phyloP scores from a whole-genome alignment of 257 asterid species.

The Cruciata laevipes region DNA sequence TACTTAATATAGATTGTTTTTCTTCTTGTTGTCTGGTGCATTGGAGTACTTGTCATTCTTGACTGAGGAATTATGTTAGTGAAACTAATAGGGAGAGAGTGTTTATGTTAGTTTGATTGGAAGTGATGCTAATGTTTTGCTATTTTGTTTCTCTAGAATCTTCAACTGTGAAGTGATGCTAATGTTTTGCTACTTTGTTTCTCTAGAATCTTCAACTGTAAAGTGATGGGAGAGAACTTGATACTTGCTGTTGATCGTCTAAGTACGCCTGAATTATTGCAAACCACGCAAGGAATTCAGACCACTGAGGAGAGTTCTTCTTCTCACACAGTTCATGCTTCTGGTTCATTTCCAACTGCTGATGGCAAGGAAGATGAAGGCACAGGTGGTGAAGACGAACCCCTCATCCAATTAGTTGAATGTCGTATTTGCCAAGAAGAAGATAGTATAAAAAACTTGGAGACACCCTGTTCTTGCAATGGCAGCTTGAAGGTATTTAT shows the following conservation, averaged over 20 bases:
- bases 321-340: constrained; percentile 18
- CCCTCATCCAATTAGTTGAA: constrained; percentile 33
- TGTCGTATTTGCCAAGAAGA: constrained; percentile 56
- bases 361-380: constrained; percentile 20
- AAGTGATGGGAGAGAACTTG: constrained; percentile 39
- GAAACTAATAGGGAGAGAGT: background rate
- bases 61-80: background rate
- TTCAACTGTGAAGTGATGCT: constrained; percentile 23
- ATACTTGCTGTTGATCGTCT: constrained; percentile 30
- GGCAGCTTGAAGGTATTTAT: constrained; percentile 44
- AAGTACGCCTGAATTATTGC: constrained; percentile 20
- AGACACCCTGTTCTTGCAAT: constrained; percentile 40
- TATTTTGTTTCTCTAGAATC: constrained; percentile 1
- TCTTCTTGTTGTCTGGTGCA: background rate
- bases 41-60: background rate
- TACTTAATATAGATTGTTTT: background rate
- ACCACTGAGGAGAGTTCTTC: constrained; percentile 17
- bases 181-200: background rate
- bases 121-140: background rate
- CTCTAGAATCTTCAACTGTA: constrained; percentile 3
- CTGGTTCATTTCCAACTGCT: constrained; percentile 21
- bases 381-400: constrained; percentile 30
- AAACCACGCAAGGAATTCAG: constrained; percentile 20
- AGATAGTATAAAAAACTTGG: constrained; percentile 32
- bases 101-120: background rate